Evolutionary conservation across 306 rosid species (phyloP).

Genomic region (Gastrolobium bilobum): DNA sequence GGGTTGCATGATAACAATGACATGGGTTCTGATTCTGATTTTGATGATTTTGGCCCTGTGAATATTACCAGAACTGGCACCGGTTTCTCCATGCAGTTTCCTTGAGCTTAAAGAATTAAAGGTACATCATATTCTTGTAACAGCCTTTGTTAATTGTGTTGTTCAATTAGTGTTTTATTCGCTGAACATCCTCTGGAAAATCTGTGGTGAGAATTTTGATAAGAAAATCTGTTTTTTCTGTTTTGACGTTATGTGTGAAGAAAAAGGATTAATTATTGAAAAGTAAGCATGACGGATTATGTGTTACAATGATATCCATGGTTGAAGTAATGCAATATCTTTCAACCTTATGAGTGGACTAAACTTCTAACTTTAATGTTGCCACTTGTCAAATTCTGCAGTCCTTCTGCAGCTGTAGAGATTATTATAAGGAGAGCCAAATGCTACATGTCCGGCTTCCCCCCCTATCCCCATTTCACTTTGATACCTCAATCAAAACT

Average conservation of each 20-base stretch:
- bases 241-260: slow-evolving; percentile 28
- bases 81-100: slow-evolving; percentile 77
- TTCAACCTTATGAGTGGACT: background rate
- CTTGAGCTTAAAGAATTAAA: slow-evolving; percentile 58
- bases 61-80: slow-evolving; percentile 63
- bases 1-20: slow-evolving; percentile 61
- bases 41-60: slow-evolving; percentile 68
- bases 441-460: background rate
- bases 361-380: background rate
- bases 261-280: slow-evolving; percentile 9
- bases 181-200: slow-evolving; percentile 35
- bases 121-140: slow-evolving; percentile 46
- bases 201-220: slow-evolving; percentile 9
- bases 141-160: slow-evolving; percentile 30
- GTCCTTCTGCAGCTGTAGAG: background rate
- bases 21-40: slow-evolving; percentile 80
- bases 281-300: slow-evolving; percentile 32
- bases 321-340: background rate
- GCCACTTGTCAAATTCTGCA: background rate
- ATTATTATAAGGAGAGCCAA: background rate
- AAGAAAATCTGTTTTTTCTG: background rate
- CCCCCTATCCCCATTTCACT: background rate
- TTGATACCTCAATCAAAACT: background rate
- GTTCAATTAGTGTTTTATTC: slow-evolving; percentile 36
- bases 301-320: slow-evolving; percentile 8